phyloP scores from a whole-genome alignment of 306 rosid genomes.

The Prunus padus region DNA sequence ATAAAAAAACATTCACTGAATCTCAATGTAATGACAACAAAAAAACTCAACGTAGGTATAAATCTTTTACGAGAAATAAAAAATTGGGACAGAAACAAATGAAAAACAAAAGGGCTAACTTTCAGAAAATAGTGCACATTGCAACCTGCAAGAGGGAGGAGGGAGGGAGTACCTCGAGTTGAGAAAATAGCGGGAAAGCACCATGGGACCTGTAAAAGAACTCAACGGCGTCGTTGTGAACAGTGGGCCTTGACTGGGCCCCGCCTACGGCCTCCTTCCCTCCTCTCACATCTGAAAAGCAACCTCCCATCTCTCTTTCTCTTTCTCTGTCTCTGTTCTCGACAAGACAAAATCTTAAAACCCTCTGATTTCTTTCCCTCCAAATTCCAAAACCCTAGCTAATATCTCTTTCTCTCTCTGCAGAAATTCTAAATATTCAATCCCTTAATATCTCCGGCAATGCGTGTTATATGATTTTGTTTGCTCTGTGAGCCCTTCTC shows the following conservation, averaged over 20 bases:
- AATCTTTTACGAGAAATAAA: background rate
- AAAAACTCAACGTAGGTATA: no score
- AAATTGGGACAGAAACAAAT: background rate
- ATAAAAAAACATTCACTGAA: background rate
- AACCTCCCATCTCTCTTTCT: constrained; percentile 51
- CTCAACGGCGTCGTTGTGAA: constrained; percentile 64
- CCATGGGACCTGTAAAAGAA: constrained; percentile 57
- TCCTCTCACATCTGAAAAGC: constrained; percentile 63
- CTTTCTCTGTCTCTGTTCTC: background rate
- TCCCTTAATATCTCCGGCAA: no score
- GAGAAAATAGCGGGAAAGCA: constrained; percentile 34
- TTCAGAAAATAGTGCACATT: background rate
- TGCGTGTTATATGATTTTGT: no score
- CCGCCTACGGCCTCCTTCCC: constrained; percentile 63
- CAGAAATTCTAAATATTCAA: no score
- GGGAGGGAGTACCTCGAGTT: constrained; percentile 42
- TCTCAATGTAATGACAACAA: no score
- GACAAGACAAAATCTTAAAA: background rate
- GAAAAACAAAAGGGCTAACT: no score
- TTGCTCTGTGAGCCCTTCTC: no score
- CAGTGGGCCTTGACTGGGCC: constrained; percentile 18
- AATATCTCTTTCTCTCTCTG: no score
- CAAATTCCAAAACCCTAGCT: background rate
- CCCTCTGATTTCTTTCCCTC: background rate
- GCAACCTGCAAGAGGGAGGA: background rate